A percentile compares a stretch with the other conserved stretches of the same genome.
Evolutionary conservation across 2,329 filamentous ascomycete species (phyloP).

Genomic region (Hymenoscyphus infarciens): DNA sequence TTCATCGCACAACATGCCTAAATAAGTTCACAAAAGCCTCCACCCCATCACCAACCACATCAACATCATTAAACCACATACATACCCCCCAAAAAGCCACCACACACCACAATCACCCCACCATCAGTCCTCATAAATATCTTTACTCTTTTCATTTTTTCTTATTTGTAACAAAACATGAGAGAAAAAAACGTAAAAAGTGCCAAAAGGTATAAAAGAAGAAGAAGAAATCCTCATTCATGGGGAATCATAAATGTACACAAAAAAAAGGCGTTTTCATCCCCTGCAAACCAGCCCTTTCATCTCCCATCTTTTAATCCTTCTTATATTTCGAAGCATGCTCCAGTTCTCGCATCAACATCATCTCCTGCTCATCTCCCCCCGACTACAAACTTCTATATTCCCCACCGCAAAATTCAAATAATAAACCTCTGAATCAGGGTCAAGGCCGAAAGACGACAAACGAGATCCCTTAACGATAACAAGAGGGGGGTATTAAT

Average conservation of each 20-base stretch:
- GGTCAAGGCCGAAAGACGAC: conserved; percentile 26
- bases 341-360: not conserved
- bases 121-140: not conserved
- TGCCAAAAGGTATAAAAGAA: not conserved
- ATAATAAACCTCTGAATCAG: conserved; percentile 31
- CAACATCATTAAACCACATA: too few relatives aligned
- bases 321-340: not conserved
- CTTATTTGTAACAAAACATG: too few relatives aligned
- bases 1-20: too few relatives aligned
- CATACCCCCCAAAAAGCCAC: not conserved
- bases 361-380: conserved; percentile 5
- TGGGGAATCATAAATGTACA: conserved; percentile 32
- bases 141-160: not conserved
- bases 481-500: conserved; percentile 30
- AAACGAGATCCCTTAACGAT: conserved; percentile 25
- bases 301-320: not conserved
- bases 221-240: conserved; percentile 21
- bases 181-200: too few relatives aligned
- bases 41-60: too few relatives aligned
- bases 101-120: not conserved
- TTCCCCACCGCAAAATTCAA: conserved; percentile 15
- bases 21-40: too few relatives aligned
- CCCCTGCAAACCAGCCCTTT: conserved; percentile 1
- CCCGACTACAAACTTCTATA: conserved; percentile 16
- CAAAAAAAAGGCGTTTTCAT: conserved; percentile 1